Base-by-base conservation (phyloP, 345 rosid genomes). In the Excoecaria agallocha region DNA sequence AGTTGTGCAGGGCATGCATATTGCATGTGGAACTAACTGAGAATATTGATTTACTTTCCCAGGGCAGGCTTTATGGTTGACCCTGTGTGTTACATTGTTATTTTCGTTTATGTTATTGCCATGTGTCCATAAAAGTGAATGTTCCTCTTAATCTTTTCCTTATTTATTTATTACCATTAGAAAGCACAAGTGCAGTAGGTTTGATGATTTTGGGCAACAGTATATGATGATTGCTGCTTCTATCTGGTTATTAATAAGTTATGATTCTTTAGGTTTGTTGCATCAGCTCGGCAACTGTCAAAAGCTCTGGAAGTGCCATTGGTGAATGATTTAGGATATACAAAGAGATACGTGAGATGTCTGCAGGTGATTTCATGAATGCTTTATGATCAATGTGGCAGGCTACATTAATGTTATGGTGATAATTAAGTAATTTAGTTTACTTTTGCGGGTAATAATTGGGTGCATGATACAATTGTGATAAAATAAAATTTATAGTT, bases 261-360 rank as follows among this genome's bases (percentile, higher is more conserved):
- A 51, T 77, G 72, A 61, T 74, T 57, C 49, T 75, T 57, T 69
- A 96, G 99, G 94, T 91, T 96, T 90, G 93, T 93, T 79, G 86
- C 96, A 54, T 91, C 99, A 54, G 97, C 99, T 70, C 93, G 98
- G 72, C 99, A 96, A 83, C 86, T 93, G 79, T 98, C 95, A 61
- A 96, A 96, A 82, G 93, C 97, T 58, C 85, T 96, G 74, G 99
- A 96, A 83, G 98, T 93, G 71, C 99, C 97, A 30, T 83, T 96
- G 77, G 99, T 96, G 65, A 96, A 96, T 83, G 99, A 96, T 86
- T 89, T 96, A 69, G 99, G 99, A 54, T 96, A 96, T 76, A 93
- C 99, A 11, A 96, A 96, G 82, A 91, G 98, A 93, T 96, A 96
- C 61, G 92, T 96, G 22, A 89, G 99, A 74, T 96, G 98, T 72